These are phyloP conservation scores for Macrophomina tecta DNA, from an alignment of 2,329 filamentous ascomycete species.

Conservation along the genomic window DNA sequence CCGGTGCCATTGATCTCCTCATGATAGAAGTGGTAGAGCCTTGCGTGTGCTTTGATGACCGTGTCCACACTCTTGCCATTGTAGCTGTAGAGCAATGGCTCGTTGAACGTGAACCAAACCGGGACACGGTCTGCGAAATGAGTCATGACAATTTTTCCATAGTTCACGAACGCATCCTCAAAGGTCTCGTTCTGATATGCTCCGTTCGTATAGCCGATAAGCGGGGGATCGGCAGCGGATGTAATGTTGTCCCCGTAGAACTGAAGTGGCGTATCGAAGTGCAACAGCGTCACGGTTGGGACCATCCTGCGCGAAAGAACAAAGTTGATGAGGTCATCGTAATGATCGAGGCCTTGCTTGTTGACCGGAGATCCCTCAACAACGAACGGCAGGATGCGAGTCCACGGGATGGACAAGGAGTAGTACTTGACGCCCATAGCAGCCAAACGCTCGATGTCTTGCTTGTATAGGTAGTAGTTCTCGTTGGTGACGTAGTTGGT, in stretches of 20 bases:
- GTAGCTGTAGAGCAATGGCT: slow-evolving; percentile 25
- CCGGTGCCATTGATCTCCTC: slow-evolving; percentile 17
- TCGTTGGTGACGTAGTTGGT: slow-evolving; percentile 38
- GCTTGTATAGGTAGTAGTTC: slow-evolving; percentile 58
- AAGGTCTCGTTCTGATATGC: slow-evolving; percentile 51
- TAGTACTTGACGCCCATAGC: slow-evolving; percentile 45
- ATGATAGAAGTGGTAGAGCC: slow-evolving; percentile 20
- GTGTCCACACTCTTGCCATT: slow-evolving; percentile 20
- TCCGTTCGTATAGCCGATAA: slow-evolving; percentile 16
- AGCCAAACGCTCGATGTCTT: slow-evolving; percentile 49
- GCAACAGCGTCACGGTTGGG: slow-evolving; percentile 53
- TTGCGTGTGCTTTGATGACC: slow-evolving; percentile 9
- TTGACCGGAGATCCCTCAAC: slow-evolving; percentile 55
- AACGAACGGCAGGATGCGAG: slow-evolving; percentile 58
- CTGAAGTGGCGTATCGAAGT: slow-evolving; percentile 52
- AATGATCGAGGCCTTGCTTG: slow-evolving; percentile 53
- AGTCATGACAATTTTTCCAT: slow-evolving; percentile 46
- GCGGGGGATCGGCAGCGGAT: slow-evolving; percentile 48
- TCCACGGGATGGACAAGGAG: slow-evolving; percentile 56
- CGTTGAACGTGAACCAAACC: slow-evolving; percentile 46
- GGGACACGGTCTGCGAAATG: slow-evolving; percentile 54
- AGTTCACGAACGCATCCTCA: slow-evolving; percentile 45
- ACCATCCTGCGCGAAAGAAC: slow-evolving; percentile 50
- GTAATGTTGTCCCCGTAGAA: slow-evolving; percentile 51
- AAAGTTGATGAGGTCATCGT: slow-evolving; percentile 56